phyloP scores from a whole-genome alignment of 1,284 basidiomycete species.

The Cryptococcus floricola region DNA sequence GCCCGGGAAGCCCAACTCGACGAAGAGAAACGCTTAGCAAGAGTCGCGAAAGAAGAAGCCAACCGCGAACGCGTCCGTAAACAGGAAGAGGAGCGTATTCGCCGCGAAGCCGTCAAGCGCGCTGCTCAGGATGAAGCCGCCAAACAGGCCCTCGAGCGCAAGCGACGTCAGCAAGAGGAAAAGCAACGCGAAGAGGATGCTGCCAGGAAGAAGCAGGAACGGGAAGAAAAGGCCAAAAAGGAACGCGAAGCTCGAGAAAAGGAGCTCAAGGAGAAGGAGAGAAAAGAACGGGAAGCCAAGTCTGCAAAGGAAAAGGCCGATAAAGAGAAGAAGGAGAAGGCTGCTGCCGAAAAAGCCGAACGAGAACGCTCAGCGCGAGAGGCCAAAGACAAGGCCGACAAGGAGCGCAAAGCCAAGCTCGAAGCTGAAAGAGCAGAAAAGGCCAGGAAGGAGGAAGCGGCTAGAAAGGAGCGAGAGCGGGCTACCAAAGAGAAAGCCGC shows the following conservation, averaged over 20 bases:
- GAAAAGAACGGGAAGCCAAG: constrained; percentile 62
- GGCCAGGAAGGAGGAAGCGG: constrained; percentile 36
- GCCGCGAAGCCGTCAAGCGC: constrained; percentile 68
- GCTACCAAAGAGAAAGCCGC: constrained; percentile 37
- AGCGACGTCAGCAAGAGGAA: constrained; percentile 54
- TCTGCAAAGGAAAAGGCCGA: constrained; percentile 56
- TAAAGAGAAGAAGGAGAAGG: constrained; percentile 59
- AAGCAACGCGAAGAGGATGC: constrained; percentile 52
- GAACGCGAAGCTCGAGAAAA: constrained; percentile 41
- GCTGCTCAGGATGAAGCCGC: constrained; percentile 71
- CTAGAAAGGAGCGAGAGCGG: constrained; percentile 40
- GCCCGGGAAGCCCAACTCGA: constrained; percentile 70
- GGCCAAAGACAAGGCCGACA: constrained; percentile 38
- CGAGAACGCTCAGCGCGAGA: constrained; percentile 37
- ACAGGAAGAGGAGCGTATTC: constrained; percentile 67
- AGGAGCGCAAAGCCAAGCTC: constrained; percentile 37
- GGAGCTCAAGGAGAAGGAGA: constrained; percentile 49
- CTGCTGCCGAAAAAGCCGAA: constrained; percentile 63
- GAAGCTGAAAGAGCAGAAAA: constrained; percentile 36
- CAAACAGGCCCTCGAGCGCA: constrained; percentile 52
- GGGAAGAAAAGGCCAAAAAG: constrained; percentile 28
- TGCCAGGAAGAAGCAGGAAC: constrained; percentile 24
- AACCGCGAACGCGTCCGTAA: constrained; percentile 64
- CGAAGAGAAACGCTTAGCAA: constrained; percentile 68
- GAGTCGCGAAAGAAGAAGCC: constrained; percentile 61